phyloP scores from a whole-genome alignment of 1,284 basidiomycete genomes.

The Neotropicomus parvogracilis region DNA sequence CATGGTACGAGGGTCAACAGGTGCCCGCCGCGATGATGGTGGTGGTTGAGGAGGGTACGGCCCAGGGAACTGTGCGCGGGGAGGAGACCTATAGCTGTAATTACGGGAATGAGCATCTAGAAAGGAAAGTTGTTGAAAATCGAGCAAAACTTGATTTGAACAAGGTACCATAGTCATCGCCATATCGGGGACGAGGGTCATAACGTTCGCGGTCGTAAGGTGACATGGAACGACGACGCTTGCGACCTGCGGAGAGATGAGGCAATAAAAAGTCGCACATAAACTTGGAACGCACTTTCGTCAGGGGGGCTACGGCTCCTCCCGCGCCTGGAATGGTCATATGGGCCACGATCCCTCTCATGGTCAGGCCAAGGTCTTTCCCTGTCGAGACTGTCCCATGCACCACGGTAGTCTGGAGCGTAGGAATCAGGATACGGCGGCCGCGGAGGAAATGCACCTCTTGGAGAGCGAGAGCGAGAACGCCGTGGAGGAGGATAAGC shows the following conservation, averaged over 20 bases:
- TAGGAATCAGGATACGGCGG: slow-evolving; percentile 58
- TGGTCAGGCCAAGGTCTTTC: slow-evolving; percentile 62
- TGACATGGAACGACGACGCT: slow-evolving; percentile 81
- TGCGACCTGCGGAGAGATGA: slow-evolving; percentile 51
- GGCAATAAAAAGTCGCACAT: background rate
- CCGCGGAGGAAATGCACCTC: slow-evolving; percentile 50
- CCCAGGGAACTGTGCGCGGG: slow-evolving; percentile 45
- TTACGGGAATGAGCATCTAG: slow-evolving; percentile 62
- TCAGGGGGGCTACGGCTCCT: slow-evolving; percentile 73
- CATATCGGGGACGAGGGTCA: slow-evolving; percentile 76
- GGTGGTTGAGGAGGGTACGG: slow-evolving; percentile 42
- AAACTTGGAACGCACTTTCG: slow-evolving; percentile 50
- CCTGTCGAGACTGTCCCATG: slow-evolving; percentile 69
- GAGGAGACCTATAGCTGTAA: slow-evolving; percentile 61
- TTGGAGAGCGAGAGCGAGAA: slow-evolving; percentile 76
- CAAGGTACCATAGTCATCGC: slow-evolving; percentile 67
- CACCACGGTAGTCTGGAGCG: slow-evolving; percentile 52
- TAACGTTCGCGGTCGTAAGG: slow-evolving; percentile 77
- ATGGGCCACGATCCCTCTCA: slow-evolving; percentile 63
- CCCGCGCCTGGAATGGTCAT: slow-evolving; percentile 58
- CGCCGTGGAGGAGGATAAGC: slow-evolving; percentile 68
- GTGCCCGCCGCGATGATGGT: slow-evolving; percentile 48
- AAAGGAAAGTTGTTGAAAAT: slow-evolving; percentile 12
- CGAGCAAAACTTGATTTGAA: background rate
- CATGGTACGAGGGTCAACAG: slow-evolving; percentile 77